Conservation (phyloP, 2,329 filamentous ascomycete species). For the Chrysoporthe austroafricana region DNA sequence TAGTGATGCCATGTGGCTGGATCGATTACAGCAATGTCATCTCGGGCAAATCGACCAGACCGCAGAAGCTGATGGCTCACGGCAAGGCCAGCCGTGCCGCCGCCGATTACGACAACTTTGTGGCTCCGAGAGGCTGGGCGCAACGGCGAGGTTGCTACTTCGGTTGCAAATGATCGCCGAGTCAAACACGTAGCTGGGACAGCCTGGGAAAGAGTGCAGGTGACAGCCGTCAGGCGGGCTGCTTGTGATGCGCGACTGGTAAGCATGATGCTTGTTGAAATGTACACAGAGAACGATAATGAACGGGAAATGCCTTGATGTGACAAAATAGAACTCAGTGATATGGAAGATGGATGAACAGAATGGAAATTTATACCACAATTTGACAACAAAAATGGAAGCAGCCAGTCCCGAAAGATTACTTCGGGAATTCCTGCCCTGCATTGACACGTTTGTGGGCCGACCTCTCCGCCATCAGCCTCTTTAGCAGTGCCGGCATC, state of each 20-base stretch:
- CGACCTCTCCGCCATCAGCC: neutral
- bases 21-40: conserved; percentile 68
- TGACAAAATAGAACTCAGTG: neutral
- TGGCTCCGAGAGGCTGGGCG: conserved; percentile 49
- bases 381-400: neutral
- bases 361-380: neutral
- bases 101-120: conserved; percentile 69
- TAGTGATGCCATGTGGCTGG: conserved; percentile 68
- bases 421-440: neutral
- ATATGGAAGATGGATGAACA: neutral
- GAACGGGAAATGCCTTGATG: neutral
- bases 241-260: conserved; percentile 11
- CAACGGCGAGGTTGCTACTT: conserved; percentile 33
- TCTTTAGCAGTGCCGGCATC: neutral
- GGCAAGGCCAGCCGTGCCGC: conserved; percentile 66
- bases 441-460: neutral
- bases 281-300: neutral
- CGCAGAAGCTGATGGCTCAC: conserved; percentile 70
- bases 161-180: conserved; percentile 32
- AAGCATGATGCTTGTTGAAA: neutral
- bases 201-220: conserved; percentile 29
- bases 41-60: conserved; percentile 56
- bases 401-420: neutral
- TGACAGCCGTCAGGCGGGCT: conserved; percentile 14
- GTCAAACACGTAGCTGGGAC: conserved; percentile 32